A percentile compares a stretch with the other conserved stretches of the same genome.
Evolutionary conservation across 441 rosid species (phyloP).

Genomic region (Erodium moschatum): DNA sequence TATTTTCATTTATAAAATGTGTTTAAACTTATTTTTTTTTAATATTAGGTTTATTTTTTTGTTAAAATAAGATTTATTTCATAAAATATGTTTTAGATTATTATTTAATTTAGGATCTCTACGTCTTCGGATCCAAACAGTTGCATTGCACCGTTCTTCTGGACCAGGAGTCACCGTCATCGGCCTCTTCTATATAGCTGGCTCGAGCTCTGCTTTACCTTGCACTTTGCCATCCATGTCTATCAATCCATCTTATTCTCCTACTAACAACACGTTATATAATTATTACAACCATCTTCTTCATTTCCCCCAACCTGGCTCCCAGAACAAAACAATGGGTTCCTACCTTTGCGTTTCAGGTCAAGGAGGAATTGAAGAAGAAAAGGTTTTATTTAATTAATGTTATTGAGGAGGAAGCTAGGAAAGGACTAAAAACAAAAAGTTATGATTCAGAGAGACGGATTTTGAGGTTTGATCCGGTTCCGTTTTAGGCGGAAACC

Average conservation of each 20-base stretch:
- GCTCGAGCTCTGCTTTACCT: constrained; percentile 9
- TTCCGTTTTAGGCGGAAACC: neutral
- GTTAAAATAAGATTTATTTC: no score
- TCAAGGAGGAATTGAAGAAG: neutral
- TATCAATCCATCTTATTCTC: neutral
- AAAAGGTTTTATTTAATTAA: neutral
- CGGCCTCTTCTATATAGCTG: neutral
- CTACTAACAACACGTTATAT: neutral
- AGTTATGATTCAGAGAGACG: neutral
- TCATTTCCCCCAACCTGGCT: neutral
- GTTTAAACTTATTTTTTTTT: no score
- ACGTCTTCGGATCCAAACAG: neutral
- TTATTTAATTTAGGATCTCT: no score
- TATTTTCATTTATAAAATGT: no score
- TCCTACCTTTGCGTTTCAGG: neutral
- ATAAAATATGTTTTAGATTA: no score
- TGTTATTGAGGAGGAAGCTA: no score
- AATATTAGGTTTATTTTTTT: no score
- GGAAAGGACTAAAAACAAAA: neutral
- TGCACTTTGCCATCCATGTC: neutral
- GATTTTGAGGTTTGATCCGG: neutral
- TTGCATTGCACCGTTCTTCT: neutral
- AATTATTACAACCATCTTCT: neutral
- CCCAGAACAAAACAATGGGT: neutral
- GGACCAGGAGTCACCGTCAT: neutral